These are phyloP conservation scores for Colletotrichum eremochloae DNA, from an alignment of 2,329 filamentous ascomycete genomes.

Conservation along the genomic window DNA sequence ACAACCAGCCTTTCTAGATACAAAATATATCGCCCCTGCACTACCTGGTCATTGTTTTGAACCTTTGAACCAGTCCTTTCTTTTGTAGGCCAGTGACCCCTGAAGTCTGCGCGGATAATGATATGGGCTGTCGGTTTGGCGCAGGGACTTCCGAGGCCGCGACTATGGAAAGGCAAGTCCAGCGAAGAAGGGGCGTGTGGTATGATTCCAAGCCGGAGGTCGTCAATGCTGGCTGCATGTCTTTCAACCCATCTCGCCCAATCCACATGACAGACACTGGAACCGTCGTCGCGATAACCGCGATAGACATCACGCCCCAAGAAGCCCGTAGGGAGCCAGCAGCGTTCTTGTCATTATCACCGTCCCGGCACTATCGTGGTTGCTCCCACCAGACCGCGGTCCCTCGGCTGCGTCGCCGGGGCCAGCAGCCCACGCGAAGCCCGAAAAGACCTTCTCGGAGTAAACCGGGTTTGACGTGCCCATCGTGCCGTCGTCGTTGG, in stretches of 20 bases:
- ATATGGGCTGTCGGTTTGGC: slow-evolving; percentile 3
- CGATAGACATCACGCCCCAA: neutral
- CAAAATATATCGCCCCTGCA: neutral
- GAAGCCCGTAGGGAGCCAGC: slow-evolving; percentile 9
- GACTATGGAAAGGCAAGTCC: neutral
- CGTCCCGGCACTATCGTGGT: neutral
- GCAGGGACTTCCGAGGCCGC: slow-evolving; percentile 5
- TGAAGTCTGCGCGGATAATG: neutral
- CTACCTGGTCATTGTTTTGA: slow-evolving; percentile 4
- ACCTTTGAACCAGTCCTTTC: neutral
- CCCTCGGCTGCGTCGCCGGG: slow-evolving; percentile 30
- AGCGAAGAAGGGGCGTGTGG: neutral
- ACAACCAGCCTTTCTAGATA: neutral
- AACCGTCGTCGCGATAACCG: slow-evolving; percentile 3
- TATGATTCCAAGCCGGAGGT: slow-evolving; percentile 4
- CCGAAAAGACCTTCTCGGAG: slow-evolving; percentile 30
- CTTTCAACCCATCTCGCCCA: neutral
- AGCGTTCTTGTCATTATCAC: slow-evolving; percentile 14
- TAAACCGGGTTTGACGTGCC: slow-evolving; percentile 12
- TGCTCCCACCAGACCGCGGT: neutral
- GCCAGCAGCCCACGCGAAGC: slow-evolving; percentile 32
- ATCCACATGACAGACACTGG: neutral
- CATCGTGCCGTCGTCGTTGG: slow-evolving; percentile 32
- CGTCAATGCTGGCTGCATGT: slow-evolving; percentile 1
- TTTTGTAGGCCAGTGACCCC: slow-evolving; percentile 7